Base-by-base conservation (phyloP, 2,329 filamentous ascomycete genomes). In the Fusarium sublunatum region DNA sequence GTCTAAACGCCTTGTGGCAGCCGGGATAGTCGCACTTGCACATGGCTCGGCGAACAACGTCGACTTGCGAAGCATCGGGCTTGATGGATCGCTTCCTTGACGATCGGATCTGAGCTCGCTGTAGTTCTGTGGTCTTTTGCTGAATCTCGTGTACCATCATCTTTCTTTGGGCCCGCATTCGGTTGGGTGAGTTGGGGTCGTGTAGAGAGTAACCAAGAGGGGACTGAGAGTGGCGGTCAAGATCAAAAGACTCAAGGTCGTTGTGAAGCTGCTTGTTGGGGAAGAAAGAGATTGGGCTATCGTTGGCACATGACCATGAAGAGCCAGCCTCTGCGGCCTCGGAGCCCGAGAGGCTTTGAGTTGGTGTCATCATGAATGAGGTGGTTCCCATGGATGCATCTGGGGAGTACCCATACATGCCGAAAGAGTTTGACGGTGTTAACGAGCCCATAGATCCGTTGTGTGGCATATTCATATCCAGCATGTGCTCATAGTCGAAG, bases 1-100 rank as follows among this genome's bases (percentile, higher is more conserved):
- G 77, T 64, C 82, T 80, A 58, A 83, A 85, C 0, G 78, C 78
- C 64, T 80, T 81, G 63, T 77, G 70, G 70, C 83, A 86, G 26
- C 77, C 77, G 7, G 76, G 76, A 29, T 80, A 78, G 13, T 78
- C 73, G 61, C 83, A 85, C 59, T 79, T 76, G 74, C 72, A 81
- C 73, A 74, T 79, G 65, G 74, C 75, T 41, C 74, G 64, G n/a
- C 73, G 73, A 10, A 77, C 75, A 11, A 77, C 74, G n/a, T 77
- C 74, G 10, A 77, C 71, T 5, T 67, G 65, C 1, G 65, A 58
- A 15, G 69, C 58, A 9, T 77, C 72, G 3, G 69, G 52, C 65
- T 74, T 76, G 13, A 62, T 67, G 3, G 67, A 53, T 24, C 68
- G 65, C 63, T 73, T 77, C n/a, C 74, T 68, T 13, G 71, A 66